Evolutionary conservation across 495 filamentous ascomycete species (phyloP).

Genomic region (Hypoxylon rickii): DNA sequence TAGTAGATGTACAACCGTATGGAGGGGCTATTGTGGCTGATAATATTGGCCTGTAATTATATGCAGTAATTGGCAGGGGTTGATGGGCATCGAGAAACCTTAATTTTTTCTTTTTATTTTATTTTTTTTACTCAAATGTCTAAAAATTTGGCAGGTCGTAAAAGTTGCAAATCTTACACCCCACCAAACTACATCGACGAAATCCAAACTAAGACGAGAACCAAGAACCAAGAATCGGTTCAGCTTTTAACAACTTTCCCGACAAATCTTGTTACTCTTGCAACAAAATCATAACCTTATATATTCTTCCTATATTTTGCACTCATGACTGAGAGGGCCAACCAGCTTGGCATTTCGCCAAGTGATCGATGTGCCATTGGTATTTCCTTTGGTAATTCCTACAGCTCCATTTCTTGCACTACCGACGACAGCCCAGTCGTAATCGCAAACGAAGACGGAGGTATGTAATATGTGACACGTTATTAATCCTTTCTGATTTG

Average conservation of each 20-base stretch:
- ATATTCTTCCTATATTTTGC: too few relatives aligned
- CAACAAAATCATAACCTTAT: too few relatives aligned
- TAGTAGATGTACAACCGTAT: too few relatives aligned
- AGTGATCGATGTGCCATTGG: constrained; percentile 80
- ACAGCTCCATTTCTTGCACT: constrained; percentile 93
- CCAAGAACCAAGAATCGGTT: background rate
- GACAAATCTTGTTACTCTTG: background rate
- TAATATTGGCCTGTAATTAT: too few relatives aligned
- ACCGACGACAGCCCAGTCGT: constrained; percentile 94
- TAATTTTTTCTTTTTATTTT: constrained; percentile 25
- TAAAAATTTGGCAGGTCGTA: constrained; percentile 29
- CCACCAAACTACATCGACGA: constrained; percentile 2
- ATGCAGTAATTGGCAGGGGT: constrained; percentile 21
- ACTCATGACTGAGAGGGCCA: constrained; percentile 45
- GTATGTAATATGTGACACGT: constrained; percentile 53
- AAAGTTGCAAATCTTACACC: constrained; percentile 10
- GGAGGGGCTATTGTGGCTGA: constrained; percentile 38
- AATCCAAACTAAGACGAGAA: background rate
- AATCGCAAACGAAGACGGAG: constrained; percentile 98
- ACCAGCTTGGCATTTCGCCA: constrained; percentile 51
- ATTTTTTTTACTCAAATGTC: too few relatives aligned
- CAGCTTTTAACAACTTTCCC: background rate
- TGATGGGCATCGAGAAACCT: constrained; percentile 6
- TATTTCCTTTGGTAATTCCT: constrained; percentile 96
- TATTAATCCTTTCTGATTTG: constrained; percentile 15